A percentile compares a stretch with the other conserved stretches of the same genome.
Conservation (phyloP, 108 stramenopile species). For the Cyclotella baltica region DNA sequence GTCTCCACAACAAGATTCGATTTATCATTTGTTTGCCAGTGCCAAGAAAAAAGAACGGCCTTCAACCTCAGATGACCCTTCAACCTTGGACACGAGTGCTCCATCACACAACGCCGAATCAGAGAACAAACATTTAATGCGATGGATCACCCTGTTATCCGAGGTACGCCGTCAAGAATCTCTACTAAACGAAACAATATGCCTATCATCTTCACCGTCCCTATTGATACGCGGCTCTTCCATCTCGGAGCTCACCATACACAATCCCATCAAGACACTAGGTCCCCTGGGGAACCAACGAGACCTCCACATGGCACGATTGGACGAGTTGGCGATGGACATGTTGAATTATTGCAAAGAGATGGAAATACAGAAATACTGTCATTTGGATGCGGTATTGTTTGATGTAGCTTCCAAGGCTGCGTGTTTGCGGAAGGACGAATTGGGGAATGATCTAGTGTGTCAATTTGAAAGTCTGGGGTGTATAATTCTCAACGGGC, state of each 20-base stretch:
- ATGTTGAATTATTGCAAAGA: conserved; percentile 23
- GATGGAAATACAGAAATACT: conserved; percentile 27
- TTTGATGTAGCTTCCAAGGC: conserved; percentile 48
- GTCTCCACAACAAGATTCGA: conserved; percentile 26
- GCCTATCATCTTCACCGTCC: conserved; percentile 8
- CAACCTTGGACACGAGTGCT: too few relatives aligned
- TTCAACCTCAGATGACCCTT: too few relatives aligned
- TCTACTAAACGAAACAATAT: conserved; percentile 36
- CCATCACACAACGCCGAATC: conserved; percentile 9
- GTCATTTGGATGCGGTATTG: conserved; percentile 24
- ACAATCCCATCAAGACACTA: background rate
- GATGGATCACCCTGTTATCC: conserved; percentile 38
- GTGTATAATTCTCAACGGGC: conserved; percentile 15
- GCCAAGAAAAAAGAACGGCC: conserved; percentile 17
- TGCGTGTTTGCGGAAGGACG: too few relatives aligned
- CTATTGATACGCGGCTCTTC: conserved; percentile 30
- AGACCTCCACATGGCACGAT: conserved; percentile 29
- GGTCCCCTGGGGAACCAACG: background rate
- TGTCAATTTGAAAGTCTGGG: conserved; percentile 31
- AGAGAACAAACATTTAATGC: conserved; percentile 21
- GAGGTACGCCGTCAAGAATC: conserved; percentile 49
- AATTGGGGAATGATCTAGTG: conserved; percentile 21
- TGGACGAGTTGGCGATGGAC: conserved; percentile 48
- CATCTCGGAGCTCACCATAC: conserved; percentile 35
- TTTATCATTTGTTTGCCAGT: conserved; percentile 42